Evolutionary conservation across 495 filamentous ascomycete genomes (phyloP).

Genomic region (Neurospora terricola): DNA sequence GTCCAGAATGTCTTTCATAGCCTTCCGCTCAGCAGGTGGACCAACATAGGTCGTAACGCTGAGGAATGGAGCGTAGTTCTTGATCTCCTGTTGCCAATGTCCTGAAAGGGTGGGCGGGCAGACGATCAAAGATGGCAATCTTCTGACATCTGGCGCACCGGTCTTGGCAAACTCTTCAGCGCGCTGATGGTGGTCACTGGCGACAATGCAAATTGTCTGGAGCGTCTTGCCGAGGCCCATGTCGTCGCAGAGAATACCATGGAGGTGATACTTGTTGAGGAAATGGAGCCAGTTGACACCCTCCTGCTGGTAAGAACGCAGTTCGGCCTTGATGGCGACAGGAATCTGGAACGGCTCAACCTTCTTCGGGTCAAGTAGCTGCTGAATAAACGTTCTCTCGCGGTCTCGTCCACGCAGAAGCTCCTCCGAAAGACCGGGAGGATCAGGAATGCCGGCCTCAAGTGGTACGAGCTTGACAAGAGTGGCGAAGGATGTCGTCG

Average conservation of each 20-base stretch:
- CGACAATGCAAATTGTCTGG: slow-evolving; percentile 95
- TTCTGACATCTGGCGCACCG: slow-evolving; percentile 60
- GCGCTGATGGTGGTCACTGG: slow-evolving; percentile 89
- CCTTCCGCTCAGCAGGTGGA: slow-evolving; percentile 65
- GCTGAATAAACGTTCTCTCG: slow-evolving; percentile 90
- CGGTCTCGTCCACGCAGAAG: slow-evolving; percentile 81
- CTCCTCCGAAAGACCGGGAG: slow-evolving; percentile 80
- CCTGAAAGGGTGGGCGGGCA: slow-evolving; percentile 96
- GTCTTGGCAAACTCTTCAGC: slow-evolving; percentile 82
- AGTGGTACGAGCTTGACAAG: slow-evolving; percentile 98
- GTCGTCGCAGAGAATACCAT: slow-evolving; percentile 97
- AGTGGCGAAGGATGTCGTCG: slow-evolving; percentile 93
- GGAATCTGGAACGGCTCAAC: slow-evolving; percentile 90
- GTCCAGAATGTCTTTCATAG: slow-evolving; percentile 54
- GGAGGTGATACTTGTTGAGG: slow-evolving; percentile 93
- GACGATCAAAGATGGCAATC: slow-evolving; percentile 83
- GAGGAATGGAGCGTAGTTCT: slow-evolving; percentile 88
- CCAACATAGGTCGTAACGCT: slow-evolving; percentile 83
- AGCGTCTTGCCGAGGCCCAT: slow-evolving; percentile 98
- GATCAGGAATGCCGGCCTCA: slow-evolving; percentile 94
- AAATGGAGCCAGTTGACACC: slow-evolving; percentile 99
- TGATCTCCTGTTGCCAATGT: slow-evolving; percentile 97
- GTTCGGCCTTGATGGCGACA: slow-evolving; percentile 90
- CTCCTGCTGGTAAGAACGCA: slow-evolving; percentile 95
- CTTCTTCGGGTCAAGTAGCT: slow-evolving; percentile 92